phyloP scores from a whole-genome alignment of 768 basidiomycete species.

The Pleurotus sapidus region DNA sequence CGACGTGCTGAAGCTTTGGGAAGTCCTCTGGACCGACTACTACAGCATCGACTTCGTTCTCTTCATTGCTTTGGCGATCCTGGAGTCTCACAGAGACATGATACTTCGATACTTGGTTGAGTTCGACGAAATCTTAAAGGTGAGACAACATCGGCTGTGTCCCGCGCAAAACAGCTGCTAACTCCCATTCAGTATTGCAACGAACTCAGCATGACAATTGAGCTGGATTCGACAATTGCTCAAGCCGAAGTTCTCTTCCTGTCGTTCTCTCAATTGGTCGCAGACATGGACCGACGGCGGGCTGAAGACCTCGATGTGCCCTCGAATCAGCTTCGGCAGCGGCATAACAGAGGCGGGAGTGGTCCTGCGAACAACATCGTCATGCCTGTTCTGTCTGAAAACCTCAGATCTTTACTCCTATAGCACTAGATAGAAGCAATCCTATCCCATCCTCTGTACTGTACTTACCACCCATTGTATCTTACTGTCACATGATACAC shows the following conservation, averaged over 20 bases:
- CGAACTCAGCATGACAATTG: conserved; percentile 94
- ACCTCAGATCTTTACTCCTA: conserved; percentile 60
- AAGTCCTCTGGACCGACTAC: conserved; percentile 90
- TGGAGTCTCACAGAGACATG: conserved; percentile 95
- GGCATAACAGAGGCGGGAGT: conserved; percentile 2
- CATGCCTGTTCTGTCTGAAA: conserved; percentile 54
- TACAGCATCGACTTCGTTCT: conserved; percentile 88
- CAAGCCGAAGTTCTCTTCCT: conserved; percentile 97
- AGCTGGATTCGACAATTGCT: conserved; percentile 90
- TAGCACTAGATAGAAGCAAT: conserved; percentile 28
- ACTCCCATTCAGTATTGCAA: conserved; percentile 70
- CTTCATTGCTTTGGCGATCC: conserved; percentile 89
- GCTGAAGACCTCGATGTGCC: conserved; percentile 51
- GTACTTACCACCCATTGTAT: background rate
- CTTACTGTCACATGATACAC: background rate
- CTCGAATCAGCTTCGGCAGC: conserved; percentile 26
- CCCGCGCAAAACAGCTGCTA: conserved; percentile 5
- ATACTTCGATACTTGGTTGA: conserved; percentile 94
- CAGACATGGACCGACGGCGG: conserved; percentile 81
- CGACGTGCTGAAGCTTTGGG: conserved; percentile 90
- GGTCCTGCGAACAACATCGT: conserved; percentile 24
- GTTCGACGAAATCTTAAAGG: conserved; percentile 84
- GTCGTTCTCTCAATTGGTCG: conserved; percentile 84
- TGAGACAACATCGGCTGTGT: conserved; percentile 18
- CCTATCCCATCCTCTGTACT: background rate